A percentile compares a stretch with the other conserved stretches of the same genome.
These are phyloP conservation scores for Takashimella tepidaria DNA, from an alignment of 1,284 basidiomycete species.

Conservation along the genomic window DNA sequence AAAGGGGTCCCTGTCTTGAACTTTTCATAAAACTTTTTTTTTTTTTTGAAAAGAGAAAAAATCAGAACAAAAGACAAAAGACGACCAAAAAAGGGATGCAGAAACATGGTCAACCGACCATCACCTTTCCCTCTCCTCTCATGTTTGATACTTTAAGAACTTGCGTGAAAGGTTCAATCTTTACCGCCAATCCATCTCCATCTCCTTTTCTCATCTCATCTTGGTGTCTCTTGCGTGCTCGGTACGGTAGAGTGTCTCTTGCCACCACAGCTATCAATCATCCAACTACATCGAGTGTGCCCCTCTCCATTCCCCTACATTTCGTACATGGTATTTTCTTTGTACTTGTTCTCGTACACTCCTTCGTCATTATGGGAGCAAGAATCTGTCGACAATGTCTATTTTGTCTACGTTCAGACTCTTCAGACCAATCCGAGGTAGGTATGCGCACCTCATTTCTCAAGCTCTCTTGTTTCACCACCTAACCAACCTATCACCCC, in stretches of 20 bases:
- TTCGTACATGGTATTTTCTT: neutral
- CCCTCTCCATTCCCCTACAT: neutral
- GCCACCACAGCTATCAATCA: neutral
- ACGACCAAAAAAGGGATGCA: neutral
- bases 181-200: neutral
- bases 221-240: too few relatives aligned
- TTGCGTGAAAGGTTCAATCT: too few relatives aligned
- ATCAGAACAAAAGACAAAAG: neutral
- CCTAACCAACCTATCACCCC: neutral
- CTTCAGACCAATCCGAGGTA: conserved; percentile 1
- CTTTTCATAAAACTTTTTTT: neutral
- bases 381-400: neutral
- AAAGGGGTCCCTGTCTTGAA: too few relatives aligned
- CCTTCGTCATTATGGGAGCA: neutral
- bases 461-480: conserved; percentile 2
- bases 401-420: neutral
- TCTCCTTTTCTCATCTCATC: neutral
- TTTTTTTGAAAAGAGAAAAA: neutral
- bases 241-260: neutral
- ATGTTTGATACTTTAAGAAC: neutral
- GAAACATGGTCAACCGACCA: neutral
- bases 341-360: too few relatives aligned
- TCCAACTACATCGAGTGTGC: neutral
- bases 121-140: neutral
- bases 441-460: conserved; percentile 4